phyloP scores from a whole-genome alignment of 208 protist genomes.

The Phytomonas francai region DNA sequence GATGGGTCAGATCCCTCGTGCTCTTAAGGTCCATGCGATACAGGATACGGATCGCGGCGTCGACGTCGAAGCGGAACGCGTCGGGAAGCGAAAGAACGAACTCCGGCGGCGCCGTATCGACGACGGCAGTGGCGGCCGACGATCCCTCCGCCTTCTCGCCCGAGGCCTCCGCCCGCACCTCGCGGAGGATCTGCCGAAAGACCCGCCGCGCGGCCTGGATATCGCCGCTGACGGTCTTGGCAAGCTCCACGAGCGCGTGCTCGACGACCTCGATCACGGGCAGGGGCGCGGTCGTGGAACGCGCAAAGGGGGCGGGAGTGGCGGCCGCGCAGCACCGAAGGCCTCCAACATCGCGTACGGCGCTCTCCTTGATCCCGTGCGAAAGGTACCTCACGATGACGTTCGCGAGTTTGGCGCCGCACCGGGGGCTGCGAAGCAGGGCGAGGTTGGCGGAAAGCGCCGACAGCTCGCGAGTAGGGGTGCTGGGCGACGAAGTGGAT shows the following conservation, averaged over 20 bases:
- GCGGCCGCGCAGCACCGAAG: background rate
- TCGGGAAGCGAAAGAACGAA: conserved; percentile 12
- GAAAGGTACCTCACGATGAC: conserved; percentile 36
- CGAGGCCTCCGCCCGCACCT: conserved; percentile 1
- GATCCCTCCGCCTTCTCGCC: background rate
- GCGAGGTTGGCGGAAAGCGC: conserved; percentile 27
- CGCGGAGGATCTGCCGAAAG: conserved; percentile 17
- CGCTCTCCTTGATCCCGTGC: conserved; percentile 49
- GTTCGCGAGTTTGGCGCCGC: conserved; percentile 25
- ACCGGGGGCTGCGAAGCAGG: conserved; percentile 44
- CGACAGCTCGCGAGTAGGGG: conserved; percentile 16
- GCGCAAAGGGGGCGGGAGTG: background rate
- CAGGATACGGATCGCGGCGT: conserved; percentile 21
- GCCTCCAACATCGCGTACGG: conserved; percentile 19
- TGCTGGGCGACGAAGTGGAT: conserved; percentile 11
- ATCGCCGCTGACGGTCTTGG: conserved; percentile 15
- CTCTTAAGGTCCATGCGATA: conserved; percentile 23
- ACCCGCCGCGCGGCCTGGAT: conserved; percentile 16
- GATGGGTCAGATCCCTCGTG: conserved; percentile 19
- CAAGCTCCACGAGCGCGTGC: conserved; percentile 25
- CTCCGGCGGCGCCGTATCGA: background rate
- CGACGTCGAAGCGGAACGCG: conserved; percentile 18
- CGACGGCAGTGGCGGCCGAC: background rate
- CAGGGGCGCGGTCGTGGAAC: background rate
- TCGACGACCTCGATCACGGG: conserved; percentile 24